These are phyloP conservation scores for Firmiana major DNA, from an alignment of 345 rosid species.

Conservation along the genomic window DNA sequence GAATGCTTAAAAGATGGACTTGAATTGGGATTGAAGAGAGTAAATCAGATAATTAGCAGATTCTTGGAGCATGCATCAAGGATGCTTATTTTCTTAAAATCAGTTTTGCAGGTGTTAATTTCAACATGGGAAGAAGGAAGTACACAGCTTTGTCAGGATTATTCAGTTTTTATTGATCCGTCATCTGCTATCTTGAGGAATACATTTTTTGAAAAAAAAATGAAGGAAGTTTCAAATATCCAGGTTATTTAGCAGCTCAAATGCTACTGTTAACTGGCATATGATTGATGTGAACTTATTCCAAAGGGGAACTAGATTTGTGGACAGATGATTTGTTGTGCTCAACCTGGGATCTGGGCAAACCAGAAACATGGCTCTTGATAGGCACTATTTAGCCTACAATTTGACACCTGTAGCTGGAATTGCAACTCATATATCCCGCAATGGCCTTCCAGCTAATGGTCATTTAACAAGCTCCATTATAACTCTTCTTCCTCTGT, in stretches of 20 bases:
- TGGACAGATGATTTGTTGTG: constrained; percentile 84
- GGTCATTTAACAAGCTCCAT: constrained; percentile 49
- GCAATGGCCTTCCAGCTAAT: constrained; percentile 69
- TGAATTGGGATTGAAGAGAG: constrained; percentile 59
- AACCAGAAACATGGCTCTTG: constrained; percentile 98
- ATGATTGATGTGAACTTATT: constrained; percentile 62
- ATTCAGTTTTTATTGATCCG: constrained; percentile 58
- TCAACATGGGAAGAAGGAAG: constrained; percentile 85
- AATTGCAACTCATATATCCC: constrained; percentile 80
- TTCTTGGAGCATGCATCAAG: constrained; percentile 74
- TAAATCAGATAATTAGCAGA: constrained; percentile 59
- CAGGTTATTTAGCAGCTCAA: constrained; percentile 78
- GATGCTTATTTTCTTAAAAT: constrained; percentile 70
- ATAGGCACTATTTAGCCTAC: constrained; percentile 86
- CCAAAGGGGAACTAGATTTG: constrained; percentile 48
- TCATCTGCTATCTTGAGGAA: constrained; percentile 68
- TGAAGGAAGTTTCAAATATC: constrained; percentile 91
- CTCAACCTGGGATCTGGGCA: constrained; percentile 93
- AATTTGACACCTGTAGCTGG: constrained; percentile 97
- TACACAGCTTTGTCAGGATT: constrained; percentile 50
- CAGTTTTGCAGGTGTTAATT: constrained; percentile 77
- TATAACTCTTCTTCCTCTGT: constrained; percentile 85
- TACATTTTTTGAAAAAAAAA: constrained; percentile 83
- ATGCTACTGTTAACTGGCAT: constrained; percentile 69
- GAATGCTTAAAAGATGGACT: constrained; percentile 73